These are phyloP conservation scores for Emergomyces orientalis DNA, from an alignment of 2,329 filamentous ascomycete species.

Conservation along the genomic window DNA sequence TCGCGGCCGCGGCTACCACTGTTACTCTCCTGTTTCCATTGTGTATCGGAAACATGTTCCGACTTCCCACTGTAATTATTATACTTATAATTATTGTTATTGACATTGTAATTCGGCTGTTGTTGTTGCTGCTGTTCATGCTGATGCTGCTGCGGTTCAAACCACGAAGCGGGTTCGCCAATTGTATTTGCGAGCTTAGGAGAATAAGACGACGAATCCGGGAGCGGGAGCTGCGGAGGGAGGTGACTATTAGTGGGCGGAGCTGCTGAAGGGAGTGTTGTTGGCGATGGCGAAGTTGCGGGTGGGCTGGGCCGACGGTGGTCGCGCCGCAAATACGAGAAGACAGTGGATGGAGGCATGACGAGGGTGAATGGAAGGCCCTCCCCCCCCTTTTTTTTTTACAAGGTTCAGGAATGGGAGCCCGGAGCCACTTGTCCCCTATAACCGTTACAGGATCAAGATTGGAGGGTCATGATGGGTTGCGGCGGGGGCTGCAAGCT, in stretches of 20 bases:
- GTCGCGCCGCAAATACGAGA: slow-evolving; percentile 18
- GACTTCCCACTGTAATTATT: slow-evolving; percentile 1
- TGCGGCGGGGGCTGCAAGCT: background rate
- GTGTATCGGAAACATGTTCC: background rate
- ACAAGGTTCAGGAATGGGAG: background rate
- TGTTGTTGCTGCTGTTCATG: background rate
- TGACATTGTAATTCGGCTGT: no score
- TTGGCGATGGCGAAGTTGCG: slow-evolving; percentile 8
- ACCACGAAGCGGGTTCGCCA: slow-evolving; percentile 18
- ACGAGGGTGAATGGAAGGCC: background rate
- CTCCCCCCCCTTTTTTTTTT: no score
- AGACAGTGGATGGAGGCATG: slow-evolving; percentile 17
- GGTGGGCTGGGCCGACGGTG: slow-evolving; percentile 15
- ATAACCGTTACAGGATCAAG: slow-evolving; percentile 2
- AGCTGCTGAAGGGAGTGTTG: slow-evolving; percentile 24
- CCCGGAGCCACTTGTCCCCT: background rate
- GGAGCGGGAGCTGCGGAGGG: background rate
- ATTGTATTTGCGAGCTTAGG: slow-evolving; percentile 23
- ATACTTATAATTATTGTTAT: background rate
- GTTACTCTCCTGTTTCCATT: background rate
- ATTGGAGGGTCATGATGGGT: background rate
- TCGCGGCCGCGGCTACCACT: background rate
- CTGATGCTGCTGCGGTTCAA: slow-evolving; percentile 8
- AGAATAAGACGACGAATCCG: slow-evolving; percentile 19
- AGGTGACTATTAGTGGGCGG: slow-evolving; percentile 4